Evolutionary conservation across 1,139 yeast genomes (phyloP).

Genomic region (Pichia kudriavzevii): DNA sequence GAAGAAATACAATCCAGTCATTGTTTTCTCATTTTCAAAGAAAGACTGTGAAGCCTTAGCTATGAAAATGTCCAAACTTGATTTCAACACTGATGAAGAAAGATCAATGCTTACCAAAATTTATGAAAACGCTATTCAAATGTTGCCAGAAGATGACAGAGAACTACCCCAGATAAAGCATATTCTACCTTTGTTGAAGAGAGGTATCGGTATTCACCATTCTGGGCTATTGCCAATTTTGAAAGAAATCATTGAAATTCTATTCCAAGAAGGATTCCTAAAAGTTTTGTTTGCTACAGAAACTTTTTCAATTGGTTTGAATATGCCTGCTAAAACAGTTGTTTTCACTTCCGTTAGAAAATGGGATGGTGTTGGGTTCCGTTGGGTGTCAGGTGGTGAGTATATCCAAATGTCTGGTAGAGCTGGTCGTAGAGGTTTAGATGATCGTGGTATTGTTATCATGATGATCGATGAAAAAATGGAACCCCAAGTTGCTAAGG

Average conservation of each 20-base stretch:
- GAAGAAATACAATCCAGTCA: constrained; percentile 93
- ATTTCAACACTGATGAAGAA: constrained; percentile 88
- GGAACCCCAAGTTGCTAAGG: constrained; percentile 99
- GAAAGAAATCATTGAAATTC: constrained; percentile 92
- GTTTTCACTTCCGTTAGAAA: constrained; percentile 96
- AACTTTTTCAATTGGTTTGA: constrained; percentile 96
- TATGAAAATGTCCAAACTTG: constrained; percentile 87
- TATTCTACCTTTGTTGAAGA: constrained; percentile 73
- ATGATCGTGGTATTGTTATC: constrained; percentile 91
- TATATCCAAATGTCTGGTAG: constrained; percentile 99
- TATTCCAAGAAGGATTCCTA: constrained; percentile 92
- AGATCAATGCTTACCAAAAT: constrained; percentile 83
- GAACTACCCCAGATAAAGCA: constrained; percentile 92
- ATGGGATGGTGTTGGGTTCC: constrained; percentile 95
- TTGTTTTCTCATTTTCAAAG: constrained; percentile 93
- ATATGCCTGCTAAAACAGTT: constrained; percentile 94
- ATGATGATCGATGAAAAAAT: constrained; percentile 96
- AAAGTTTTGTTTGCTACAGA: constrained; percentile 96
- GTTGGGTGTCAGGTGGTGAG: constrained; percentile 99
- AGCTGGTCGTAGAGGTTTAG: constrained; percentile 97
- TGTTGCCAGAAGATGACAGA: constrained; percentile 83
- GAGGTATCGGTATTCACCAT: constrained; percentile 98
- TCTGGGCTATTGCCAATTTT: constrained; percentile 92
- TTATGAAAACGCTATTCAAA: constrained; percentile 78
- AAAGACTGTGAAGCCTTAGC: constrained; percentile 95